Evolutionary conservation across 2,329 filamentous ascomycete genomes (phyloP).

Genomic region (Venturia oleaginea): DNA sequence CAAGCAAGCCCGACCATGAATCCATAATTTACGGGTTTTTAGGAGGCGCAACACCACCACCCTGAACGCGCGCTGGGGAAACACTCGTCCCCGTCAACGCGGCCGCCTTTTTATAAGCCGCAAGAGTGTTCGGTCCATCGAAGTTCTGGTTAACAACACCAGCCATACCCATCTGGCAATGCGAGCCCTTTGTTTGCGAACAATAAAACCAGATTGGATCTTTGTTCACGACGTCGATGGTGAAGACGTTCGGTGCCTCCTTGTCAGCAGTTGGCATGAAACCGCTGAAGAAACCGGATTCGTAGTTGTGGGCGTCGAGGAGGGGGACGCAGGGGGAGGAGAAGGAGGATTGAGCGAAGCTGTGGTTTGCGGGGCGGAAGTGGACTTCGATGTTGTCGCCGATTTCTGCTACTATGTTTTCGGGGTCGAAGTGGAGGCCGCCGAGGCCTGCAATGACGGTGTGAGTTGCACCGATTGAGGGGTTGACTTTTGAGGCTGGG

Average conservation of each 20-base stretch:
- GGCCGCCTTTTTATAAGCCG: constrained; percentile 23
- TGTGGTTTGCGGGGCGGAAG: constrained; percentile 13
- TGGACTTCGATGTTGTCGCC: constrained; percentile 12
- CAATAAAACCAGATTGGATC: constrained; percentile 14
- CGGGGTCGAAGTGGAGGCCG: constrained; percentile 10
- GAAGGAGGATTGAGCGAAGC: constrained; percentile 12
- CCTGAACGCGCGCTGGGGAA: constrained; percentile 18
- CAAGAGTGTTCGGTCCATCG: constrained; percentile 21
- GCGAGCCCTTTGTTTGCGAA: constrained; percentile 35
- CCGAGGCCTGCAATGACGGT: constrained; percentile 2
- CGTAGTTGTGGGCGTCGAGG: neutral
- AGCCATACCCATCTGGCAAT: constrained; percentile 14
- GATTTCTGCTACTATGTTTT: constrained; percentile 12
- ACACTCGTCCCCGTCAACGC: constrained; percentile 20
- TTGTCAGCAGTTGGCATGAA: constrained; percentile 8
- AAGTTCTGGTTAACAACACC: constrained; percentile 17
- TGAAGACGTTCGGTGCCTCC: constrained; percentile 30
- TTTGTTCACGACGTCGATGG: constrained; percentile 7
- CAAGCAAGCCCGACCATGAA: neutral
- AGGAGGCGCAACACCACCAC: constrained; percentile 20
- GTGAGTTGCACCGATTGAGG: constrained; percentile 9
- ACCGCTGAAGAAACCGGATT: constrained; percentile 30
- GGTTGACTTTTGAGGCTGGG: constrained; percentile 13
- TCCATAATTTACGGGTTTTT: neutral
- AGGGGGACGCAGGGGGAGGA: constrained; percentile 9